Base-by-base conservation (phyloP, 495 filamentous ascomycete genomes). In the Aspergillus bertholletiae region DNA sequence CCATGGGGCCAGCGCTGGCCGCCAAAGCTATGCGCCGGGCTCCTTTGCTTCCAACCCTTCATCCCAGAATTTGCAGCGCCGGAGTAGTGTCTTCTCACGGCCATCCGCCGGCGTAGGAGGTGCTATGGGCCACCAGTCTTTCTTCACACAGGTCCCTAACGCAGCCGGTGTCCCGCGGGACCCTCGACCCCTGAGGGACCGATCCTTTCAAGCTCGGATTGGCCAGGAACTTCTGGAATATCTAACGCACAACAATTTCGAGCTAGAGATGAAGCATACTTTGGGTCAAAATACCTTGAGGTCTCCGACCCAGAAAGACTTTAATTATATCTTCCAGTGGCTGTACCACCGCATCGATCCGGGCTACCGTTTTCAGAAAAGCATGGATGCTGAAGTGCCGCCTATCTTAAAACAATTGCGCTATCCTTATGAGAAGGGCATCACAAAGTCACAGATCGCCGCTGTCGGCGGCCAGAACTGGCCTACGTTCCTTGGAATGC, bases 301-400 rank as follows among this genome's bases (percentile, higher is more conserved):
- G 46, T 92, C 87, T 34, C 95, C 94, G n/a, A 97, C 92, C 4
- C 91, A 96, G 61, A 99, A 97, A 65, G 94, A 99, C 67, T 99
- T 97, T 72, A 90, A 92, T 64, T 85, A 80, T 60, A 92, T 97
- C 71, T 99, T 99, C 69, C 91, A 97, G 70, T 99, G 91, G 88
- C 80, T 99, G 1, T 99, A 99, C 67, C 88, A 88, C 59, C 87
- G 90, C 39, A 90, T 99, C 54, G 94, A 99, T 65, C 92, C 94
- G 0, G 86, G 86, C 51, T 96, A 97, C 65, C 83, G 86, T 15
- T 96, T 97, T 64, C 85, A 87, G 56, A 95, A 94, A 65, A 86
- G 85, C 32, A 96, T 97, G 64, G 94, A 97, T 68, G 85, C 90
- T 17, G 94, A 99, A 66, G 92, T 97, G 0, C 90, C 92, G 12